Conservation (phyloP, 1,139 yeast genomes). For the Pichia inconspicua region DNA sequence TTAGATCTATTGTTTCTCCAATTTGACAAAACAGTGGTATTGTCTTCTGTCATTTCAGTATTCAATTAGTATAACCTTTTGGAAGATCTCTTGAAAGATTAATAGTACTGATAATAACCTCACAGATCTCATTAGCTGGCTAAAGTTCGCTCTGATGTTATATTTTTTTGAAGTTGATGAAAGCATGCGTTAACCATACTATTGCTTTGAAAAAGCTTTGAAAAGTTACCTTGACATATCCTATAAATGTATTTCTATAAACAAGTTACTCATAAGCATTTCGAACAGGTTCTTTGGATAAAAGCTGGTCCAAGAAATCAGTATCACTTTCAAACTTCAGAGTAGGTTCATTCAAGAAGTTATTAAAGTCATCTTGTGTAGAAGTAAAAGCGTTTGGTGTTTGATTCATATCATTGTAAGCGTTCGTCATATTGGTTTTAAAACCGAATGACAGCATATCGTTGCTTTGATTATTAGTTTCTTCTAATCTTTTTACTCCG, state of each 20-base stretch:
- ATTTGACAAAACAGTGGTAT: conserved; percentile 21
- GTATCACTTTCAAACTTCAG: conserved; percentile 11
- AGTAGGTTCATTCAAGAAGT: conserved; percentile 5
- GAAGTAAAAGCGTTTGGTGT: background rate
- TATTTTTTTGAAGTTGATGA: no score
- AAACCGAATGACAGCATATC: background rate
- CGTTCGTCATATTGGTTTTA: background rate
- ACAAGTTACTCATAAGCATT: background rate
- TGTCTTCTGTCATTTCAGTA: conserved; percentile 9
- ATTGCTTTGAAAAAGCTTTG: no score
- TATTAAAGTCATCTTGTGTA: conserved; percentile 1
- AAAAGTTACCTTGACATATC: no score
- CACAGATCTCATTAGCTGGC: no score
- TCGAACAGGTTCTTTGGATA: conserved; percentile 4
- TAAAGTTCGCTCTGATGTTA: no score
- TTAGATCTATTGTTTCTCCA: conserved; percentile 21
- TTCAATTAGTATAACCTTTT: no score
- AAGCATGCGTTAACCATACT: no score
- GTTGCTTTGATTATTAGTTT: background rate
- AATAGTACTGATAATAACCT: no score
- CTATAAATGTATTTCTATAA: background rate
- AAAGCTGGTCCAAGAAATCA: conserved; percentile 12
- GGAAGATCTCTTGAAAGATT: no score
- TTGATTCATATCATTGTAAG: background rate
- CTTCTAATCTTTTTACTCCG: background rate